phyloP scores from a whole-genome alignment of 495 filamentous ascomycete species.

The Podospora pseudoanserina region DNA sequence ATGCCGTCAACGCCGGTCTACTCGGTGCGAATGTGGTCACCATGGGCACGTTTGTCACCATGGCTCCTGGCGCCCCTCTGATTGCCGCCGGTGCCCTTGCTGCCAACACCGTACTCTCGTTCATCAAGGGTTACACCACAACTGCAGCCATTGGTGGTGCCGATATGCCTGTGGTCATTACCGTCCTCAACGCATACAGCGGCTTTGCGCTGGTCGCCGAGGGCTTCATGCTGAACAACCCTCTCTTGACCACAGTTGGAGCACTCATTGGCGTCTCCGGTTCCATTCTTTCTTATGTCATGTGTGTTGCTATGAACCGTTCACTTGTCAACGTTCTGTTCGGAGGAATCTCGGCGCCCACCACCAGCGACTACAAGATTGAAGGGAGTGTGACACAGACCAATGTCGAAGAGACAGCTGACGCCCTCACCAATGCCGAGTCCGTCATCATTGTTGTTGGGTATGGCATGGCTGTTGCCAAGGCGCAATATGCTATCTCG shows the following conservation, averaged over 20 bases:
- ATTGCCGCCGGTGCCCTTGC: slow-evolving; percentile 71
- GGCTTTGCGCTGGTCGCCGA: slow-evolving; percentile 81
- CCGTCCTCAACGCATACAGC: slow-evolving; percentile 79
- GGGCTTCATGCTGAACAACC: slow-evolving; percentile 82
- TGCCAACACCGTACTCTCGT: slow-evolving; percentile 69
- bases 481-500: slow-evolving; percentile 79
- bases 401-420: slow-evolving; percentile 69
- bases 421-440: slow-evolving; percentile 64
- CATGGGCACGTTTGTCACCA: slow-evolving; percentile 72
- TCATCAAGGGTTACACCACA: slow-evolving; percentile 77
- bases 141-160: slow-evolving; percentile 81
- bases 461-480: slow-evolving; percentile 85
- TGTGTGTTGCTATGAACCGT: slow-evolving; percentile 82
- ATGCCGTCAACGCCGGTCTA: slow-evolving; percentile 65
- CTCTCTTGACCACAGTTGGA: slow-evolving; percentile 72
- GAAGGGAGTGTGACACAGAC: slow-evolving; percentile 70
- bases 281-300: slow-evolving; percentile 76
- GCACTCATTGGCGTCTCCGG: slow-evolving; percentile 77
- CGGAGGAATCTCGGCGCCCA: slow-evolving; percentile 64
- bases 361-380: slow-evolving; percentile 62
- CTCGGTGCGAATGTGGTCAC: slow-evolving; percentile 69
- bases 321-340: slow-evolving; percentile 78
- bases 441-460: slow-evolving; percentile 80
- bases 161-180: slow-evolving; percentile 85
- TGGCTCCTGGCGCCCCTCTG: slow-evolving; percentile 67